Base-by-base conservation (phyloP, 306 rosid species). In the Lotus japonicus region DNA sequence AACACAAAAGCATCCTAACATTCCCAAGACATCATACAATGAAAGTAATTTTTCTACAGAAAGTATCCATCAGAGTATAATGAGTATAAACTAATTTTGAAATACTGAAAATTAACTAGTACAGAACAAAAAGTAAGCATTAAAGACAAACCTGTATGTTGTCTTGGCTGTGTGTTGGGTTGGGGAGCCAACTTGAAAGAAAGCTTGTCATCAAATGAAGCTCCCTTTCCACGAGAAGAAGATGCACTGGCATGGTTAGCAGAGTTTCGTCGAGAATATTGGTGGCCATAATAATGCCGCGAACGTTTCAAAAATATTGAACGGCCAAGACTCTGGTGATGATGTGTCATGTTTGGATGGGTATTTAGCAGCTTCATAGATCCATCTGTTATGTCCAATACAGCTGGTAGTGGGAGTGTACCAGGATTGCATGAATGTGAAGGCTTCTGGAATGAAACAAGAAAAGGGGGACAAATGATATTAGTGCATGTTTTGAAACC, bases 221-320 rank as follows among this genome's bases (percentile, higher is more conserved):
- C 59, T 4, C 80, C 86, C 72, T 88, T 95, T 36, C 85, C 89
- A 33, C 81, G 83, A 51, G 97, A 88, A 64, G 86, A 81, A 36
- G 96, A 83, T 54, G 89, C 75, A 71, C 52, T 83, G 33, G 84
- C 82, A 69, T 77, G 85, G 80, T 84, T 86, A 48, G 74, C 51
- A 8, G 86, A 78, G 82, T 80, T 85, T 36, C 96, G 96, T 14
- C 96, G 87, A 64, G 92, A 85, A 77, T 95, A 95, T 36, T 91
- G 96, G 75, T 95, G 91, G 14, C 81, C 88, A 77, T 85, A 88
- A 82, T 83, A 80, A 80, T 95, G 88, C 26, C 92, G 89, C 15
- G 97, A 90, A 4, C 96, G 90, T 66, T 91, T 95, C 78, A 91
- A 70, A 69, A 85, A 84, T 23, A 80, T 59, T 14, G 96, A 88